Percentiles rank a stretch among this genome's conserved stretches.
Conservation (phyloP, 2,329 filamentous ascomycete species). For the Arthrobotrys conoides region DNA sequence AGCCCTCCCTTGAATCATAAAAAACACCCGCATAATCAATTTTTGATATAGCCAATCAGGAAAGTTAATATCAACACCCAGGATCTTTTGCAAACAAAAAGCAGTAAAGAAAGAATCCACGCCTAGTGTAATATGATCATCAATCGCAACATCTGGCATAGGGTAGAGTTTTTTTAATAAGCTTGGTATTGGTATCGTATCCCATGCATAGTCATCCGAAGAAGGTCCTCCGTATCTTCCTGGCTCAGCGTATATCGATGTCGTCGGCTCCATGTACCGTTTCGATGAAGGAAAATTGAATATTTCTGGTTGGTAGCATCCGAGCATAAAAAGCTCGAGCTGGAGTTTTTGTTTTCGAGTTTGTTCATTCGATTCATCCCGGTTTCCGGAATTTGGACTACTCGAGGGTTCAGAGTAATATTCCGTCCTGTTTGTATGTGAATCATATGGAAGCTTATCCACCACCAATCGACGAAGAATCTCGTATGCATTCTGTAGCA, state of each 20-base stretch:
- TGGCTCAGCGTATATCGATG: background rate
- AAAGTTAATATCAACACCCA: background rate
- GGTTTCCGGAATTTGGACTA: background rate
- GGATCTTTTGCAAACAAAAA: background rate
- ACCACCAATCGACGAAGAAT: conserved; percentile 4
- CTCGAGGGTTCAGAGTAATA: background rate
- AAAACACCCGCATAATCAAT: background rate
- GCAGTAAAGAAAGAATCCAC: background rate
- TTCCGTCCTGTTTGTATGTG: background rate
- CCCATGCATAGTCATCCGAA: background rate
- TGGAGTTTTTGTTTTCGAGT: background rate
- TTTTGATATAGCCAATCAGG: background rate
- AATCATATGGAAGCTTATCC: background rate
- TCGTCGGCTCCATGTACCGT: background rate
- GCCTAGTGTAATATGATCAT: background rate
- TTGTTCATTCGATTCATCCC: background rate
- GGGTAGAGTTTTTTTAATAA: background rate
- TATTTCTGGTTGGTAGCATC: conserved; percentile 18
- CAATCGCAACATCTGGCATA: background rate
- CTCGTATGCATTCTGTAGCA: conserved; percentile 21
- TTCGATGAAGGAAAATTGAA: conserved; percentile 16
- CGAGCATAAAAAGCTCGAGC: conserved; percentile 31
- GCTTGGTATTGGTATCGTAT: background rate
- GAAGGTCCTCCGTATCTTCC: background rate
- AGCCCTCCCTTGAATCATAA: background rate